Evolutionary conservation across 2,329 filamentous ascomycete species (phyloP).

Genomic region (Neurospora sp.): DNA sequence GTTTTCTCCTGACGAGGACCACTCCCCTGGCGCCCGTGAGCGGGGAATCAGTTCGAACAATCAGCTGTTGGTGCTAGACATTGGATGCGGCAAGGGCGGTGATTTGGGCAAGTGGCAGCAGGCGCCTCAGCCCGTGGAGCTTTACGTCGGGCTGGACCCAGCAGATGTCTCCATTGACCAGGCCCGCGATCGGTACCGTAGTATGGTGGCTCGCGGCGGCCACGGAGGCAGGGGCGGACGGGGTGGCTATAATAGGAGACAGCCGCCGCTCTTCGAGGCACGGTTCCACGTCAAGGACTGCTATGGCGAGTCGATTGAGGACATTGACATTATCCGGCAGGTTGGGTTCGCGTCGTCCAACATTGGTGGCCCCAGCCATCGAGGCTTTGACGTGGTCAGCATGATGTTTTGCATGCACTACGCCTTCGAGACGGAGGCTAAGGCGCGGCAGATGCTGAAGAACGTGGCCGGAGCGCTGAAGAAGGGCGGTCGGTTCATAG

Average conservation of each 20-base stretch:
- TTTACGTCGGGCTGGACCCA: constrained; percentile 91
- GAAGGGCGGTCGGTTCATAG: constrained; percentile 90
- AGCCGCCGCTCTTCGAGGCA: constrained; percentile 62
- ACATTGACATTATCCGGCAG: constrained; percentile 70
- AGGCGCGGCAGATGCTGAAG: constrained; percentile 82
- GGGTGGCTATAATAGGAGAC: constrained; percentile 37
- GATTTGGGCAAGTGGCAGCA: constrained; percentile 95
- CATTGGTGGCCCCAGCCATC: constrained; percentile 49
- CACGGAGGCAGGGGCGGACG: constrained; percentile 42
- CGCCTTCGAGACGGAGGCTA: constrained; percentile 85
- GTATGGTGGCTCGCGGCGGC: constrained; percentile 53
- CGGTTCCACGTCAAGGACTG: constrained; percentile 90
- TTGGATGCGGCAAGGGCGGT: constrained; percentile 94
- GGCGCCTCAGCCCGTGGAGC: constrained; percentile 78
- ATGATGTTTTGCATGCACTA: constrained; percentile 99
- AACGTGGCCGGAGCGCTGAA: constrained; percentile 87
- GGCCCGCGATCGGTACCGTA: constrained; percentile 71
- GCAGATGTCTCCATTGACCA: constrained; percentile 89
- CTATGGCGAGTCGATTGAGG: constrained; percentile 73
- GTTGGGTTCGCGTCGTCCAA: constrained; percentile 69
- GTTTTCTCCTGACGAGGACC: constrained; percentile 75
- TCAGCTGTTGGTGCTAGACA: constrained; percentile 74
- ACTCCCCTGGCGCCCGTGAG: constrained; percentile 50
- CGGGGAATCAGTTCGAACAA: constrained; percentile 38
- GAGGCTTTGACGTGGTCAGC: constrained; percentile 89